Percentiles rank a stretch among this genome's conserved stretches.
Evolutionary conservation across 176 grass and related monocot genomes (phyloP).

Genomic region (Metroxylon sagu): DNA sequence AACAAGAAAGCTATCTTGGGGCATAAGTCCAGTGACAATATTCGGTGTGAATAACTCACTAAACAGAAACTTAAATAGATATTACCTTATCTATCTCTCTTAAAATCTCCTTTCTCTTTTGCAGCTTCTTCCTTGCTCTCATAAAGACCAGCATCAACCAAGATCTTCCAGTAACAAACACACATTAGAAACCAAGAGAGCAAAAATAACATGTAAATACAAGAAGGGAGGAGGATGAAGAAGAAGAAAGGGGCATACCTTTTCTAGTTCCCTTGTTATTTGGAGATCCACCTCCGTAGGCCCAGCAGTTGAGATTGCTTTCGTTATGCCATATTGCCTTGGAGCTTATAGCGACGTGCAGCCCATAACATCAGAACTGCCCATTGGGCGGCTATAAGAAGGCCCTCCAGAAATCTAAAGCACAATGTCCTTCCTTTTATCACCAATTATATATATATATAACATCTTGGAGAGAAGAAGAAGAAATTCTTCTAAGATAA

Average conservation of each 20-base stretch:
- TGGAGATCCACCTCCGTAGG: constrained; percentile 52
- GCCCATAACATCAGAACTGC: constrained; percentile 15
- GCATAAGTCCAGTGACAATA: too few species aligned
- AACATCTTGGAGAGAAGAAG: too few species aligned
- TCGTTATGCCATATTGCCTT: constrained; percentile 61
- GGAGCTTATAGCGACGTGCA: constrained; percentile 16
- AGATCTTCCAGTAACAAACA: constrained; percentile 25
- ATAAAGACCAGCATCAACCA: constrained; percentile 54
- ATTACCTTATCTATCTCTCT: constrained; percentile 62
- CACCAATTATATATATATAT: too few species aligned
- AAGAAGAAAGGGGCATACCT: constrained; percentile 25
- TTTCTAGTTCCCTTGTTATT: constrained; percentile 48
- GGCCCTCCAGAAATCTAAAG: too few species aligned
- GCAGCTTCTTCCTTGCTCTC: constrained; percentile 49
- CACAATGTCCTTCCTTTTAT: too few species aligned
- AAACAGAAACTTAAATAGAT: too few species aligned
- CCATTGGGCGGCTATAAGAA: constrained; percentile 11
- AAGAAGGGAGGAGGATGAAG: background rate
- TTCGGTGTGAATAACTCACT: too few species aligned
- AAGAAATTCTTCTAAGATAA: too few species aligned
- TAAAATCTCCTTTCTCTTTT: constrained; percentile 61
- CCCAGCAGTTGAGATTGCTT: constrained; percentile 48
- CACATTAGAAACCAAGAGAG: too few species aligned
- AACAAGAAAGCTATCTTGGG: too few species aligned
- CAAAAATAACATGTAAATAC: background rate